phyloP scores from a whole-genome alignment of 306 rosid species.

The Sicyos baderoa region DNA sequence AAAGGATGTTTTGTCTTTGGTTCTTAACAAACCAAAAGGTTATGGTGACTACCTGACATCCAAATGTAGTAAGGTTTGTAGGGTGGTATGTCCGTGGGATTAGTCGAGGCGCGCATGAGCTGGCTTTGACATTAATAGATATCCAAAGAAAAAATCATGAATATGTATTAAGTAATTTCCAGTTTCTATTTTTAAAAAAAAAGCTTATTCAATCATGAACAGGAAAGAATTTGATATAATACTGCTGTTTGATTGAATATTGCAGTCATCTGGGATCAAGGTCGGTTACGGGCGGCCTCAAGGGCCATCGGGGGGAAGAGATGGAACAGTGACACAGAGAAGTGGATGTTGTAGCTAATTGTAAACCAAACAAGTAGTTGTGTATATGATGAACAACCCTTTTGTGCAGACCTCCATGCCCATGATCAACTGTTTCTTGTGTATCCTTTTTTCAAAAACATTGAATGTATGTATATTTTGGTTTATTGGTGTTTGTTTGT shows the following conservation, averaged over 20 bases:
- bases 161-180: too few relatives aligned
- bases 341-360: conserved; percentile 75
- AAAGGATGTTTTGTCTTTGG: too few relatives aligned
- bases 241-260: background rate
- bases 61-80: too few relatives aligned
- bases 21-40: too few relatives aligned
- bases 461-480: conserved; percentile 9
- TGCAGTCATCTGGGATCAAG: conserved; percentile 91
- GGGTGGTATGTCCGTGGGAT: too few relatives aligned
- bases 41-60: too few relatives aligned
- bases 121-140: too few relatives aligned
- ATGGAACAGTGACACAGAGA: conserved; percentile 56
- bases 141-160: too few relatives aligned
- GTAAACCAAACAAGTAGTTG: background rate
- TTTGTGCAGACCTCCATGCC: background rate
- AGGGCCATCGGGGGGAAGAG: conserved; percentile 63
- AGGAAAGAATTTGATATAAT: background rate
- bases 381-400: background rate
- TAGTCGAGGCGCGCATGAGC: too few relatives aligned
- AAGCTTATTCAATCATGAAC: background rate
- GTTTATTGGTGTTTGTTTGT: too few relatives aligned
- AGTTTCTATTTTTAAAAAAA: background rate
- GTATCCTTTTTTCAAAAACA: background rate
- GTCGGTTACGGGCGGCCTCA: conserved; percentile 73
- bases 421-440: conserved; percentile 2